Conservation (phyloP, 441 rosid genomes). For the Sinapis alba region DNA sequence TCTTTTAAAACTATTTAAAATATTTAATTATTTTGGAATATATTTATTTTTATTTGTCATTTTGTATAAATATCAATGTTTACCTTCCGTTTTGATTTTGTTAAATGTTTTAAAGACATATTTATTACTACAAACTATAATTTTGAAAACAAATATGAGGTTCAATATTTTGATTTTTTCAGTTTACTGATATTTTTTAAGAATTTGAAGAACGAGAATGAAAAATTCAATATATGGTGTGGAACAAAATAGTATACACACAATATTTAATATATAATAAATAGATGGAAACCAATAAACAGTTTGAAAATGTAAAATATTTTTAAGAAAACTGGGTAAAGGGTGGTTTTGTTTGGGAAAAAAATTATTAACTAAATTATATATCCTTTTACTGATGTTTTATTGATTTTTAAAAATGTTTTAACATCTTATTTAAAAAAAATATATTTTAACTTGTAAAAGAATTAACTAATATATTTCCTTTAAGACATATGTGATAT, state of each 20-base stretch:
- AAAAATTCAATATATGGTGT: background rate
- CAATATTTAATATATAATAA: background rate
- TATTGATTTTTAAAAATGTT: background rate
- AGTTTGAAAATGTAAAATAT: background rate
- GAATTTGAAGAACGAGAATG: background rate
- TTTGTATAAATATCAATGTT: too few species aligned
- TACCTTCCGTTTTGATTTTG: background rate
- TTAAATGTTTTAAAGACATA: background rate
- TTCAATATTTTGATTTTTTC: background rate
- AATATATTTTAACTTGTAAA: too few species aligned
- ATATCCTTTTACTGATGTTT: background rate
- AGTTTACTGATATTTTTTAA: background rate
- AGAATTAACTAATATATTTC: background rate
- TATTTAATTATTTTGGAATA: background rate
- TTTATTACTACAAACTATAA: too few species aligned
- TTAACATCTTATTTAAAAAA: too few species aligned
- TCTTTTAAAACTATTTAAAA: too few species aligned
- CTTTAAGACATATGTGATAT: background rate
- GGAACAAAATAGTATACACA: background rate
- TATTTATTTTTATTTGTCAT: background rate
- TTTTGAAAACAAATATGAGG: background rate
- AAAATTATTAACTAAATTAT: too few species aligned
- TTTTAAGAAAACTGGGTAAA: background rate
- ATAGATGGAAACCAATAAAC: background rate
- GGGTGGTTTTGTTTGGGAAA: background rate